Base-by-base conservation (phyloP, 2,329 filamentous ascomycete species). In the Metarhizium guizhouense region DNA sequence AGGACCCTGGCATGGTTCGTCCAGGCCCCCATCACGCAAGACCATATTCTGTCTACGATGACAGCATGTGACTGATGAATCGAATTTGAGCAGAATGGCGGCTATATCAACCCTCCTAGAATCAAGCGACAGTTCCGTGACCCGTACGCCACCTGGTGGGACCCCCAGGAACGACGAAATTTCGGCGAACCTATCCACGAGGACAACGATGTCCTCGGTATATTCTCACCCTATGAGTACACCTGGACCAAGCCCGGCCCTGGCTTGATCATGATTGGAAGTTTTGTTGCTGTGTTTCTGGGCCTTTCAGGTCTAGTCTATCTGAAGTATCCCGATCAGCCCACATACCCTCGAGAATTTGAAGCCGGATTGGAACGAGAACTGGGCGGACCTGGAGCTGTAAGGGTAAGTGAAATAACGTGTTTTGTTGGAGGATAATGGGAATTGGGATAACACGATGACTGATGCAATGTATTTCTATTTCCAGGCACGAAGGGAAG, bases 101-200 rank as follows among this genome's bases (percentile, higher is more conserved):
- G 87, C 72, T 94, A 90, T 72, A 81, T 88, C 68, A 90, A 92
- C 74, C 88, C 89, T 57, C 83, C 85, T 14, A 74, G 80, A 54
- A 77, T 93, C 73, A 96, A 96, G 80, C 88, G 93, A 64, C 86
- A 91, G 72, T 88, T 90, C 76, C 90, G 94, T 70, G 94, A 97
- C 72, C 94, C 95, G 40, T 83, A 97, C 71, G 93, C 74, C 68
- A 86, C 90, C 69, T 99, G 91, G 90, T 97, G 91, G 90, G 93
- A 99, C 75, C 88, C 91, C 73, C 94, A 99, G 76, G 94, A 97
- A 74, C 86, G 92, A 70, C 85, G 94, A 67, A 97, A 99, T 80
- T 97, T 89, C 70, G 92, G 92, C 73, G 95, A 99, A 74, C 90
- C 93, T 13, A 84, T 95, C 53, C 93, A 99, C 73, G 95, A 99